phyloP scores from a whole-genome alignment of 2,329 filamentous ascomycete species.

The Fusarium equiseti region DNA sequence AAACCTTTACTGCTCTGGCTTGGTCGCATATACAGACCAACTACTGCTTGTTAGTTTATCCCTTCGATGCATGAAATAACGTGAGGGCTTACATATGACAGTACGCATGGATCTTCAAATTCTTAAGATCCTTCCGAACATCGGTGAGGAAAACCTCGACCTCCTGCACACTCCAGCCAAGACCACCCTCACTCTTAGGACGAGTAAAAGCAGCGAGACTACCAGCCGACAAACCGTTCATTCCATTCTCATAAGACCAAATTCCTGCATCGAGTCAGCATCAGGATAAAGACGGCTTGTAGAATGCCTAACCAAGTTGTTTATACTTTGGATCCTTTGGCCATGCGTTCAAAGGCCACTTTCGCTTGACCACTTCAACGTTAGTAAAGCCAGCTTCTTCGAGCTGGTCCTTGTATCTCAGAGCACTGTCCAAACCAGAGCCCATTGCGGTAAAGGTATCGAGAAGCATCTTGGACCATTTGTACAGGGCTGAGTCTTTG shows the following conservation, averaged over 20 bases:
- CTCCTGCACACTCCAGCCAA: constrained; percentile 1
- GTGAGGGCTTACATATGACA: background rate
- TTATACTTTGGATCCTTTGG: constrained; percentile 34
- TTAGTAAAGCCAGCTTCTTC: constrained; percentile 12
- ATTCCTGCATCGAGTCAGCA: background rate
- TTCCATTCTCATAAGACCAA: background rate
- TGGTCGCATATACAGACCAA: constrained; percentile 2
- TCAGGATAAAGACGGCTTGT: no score
- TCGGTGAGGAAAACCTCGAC: background rate
- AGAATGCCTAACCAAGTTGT: constrained; percentile 13
- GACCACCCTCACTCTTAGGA: background rate
- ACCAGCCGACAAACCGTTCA: background rate
- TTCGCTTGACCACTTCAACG: constrained; percentile 7
- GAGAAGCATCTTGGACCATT: constrained; percentile 17
- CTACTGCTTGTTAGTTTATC: rapidly evolving
- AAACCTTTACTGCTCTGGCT: background rate
- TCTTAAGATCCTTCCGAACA: constrained; percentile 2
- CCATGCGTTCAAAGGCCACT: constrained; percentile 26
- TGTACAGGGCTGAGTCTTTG: constrained; percentile 3
- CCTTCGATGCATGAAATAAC: rapidly evolving
- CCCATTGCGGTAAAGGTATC: constrained; percentile 5
- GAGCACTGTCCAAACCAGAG: background rate
- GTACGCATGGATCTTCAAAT: background rate
- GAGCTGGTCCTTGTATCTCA: constrained; percentile 26
- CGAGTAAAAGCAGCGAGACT: constrained; percentile 2